Evolutionary conservation across 257 asterid genomes (phyloP).

Genomic region (Nicotiana noctiflora): DNA sequence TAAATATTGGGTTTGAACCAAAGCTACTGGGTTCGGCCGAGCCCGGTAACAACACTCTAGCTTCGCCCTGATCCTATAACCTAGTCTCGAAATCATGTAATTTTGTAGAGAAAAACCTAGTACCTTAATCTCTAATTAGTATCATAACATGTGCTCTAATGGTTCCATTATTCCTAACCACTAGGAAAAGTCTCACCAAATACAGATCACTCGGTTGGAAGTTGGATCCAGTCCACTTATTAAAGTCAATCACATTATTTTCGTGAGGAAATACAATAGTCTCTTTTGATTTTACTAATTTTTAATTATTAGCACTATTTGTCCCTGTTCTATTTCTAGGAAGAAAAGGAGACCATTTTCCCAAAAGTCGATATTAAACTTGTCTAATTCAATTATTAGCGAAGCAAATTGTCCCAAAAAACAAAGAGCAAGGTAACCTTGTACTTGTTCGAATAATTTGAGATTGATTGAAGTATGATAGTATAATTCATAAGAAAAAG

Average conservation of each 20-base stretch:
- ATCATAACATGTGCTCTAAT: neutral
- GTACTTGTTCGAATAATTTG: no score
- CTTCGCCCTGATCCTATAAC: no score
- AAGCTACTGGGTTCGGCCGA: no score
- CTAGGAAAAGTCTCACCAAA: neutral
- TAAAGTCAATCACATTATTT: constrained; percentile 1
- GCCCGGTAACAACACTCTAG: no score
- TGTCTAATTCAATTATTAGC: no score
- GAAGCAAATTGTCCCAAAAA: no score
- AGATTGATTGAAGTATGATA: no score
- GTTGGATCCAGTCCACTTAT: neutral
- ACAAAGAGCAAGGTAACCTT: no score
- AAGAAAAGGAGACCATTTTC: neutral
- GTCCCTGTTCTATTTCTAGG: neutral
- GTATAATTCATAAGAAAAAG: no score
- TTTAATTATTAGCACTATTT: neutral
- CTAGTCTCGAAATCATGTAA: neutral
- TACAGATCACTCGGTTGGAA: neutral
- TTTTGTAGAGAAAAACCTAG: neutral
- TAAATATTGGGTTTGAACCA: no score
- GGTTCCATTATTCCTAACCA: neutral
- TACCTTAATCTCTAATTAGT: neutral
- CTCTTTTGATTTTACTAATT: neutral
- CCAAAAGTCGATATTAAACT: no score
- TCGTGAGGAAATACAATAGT: neutral